Conservation (phyloP, 129 eudicot genomes). For the Chrysanthemum lavandulifolium region DNA sequence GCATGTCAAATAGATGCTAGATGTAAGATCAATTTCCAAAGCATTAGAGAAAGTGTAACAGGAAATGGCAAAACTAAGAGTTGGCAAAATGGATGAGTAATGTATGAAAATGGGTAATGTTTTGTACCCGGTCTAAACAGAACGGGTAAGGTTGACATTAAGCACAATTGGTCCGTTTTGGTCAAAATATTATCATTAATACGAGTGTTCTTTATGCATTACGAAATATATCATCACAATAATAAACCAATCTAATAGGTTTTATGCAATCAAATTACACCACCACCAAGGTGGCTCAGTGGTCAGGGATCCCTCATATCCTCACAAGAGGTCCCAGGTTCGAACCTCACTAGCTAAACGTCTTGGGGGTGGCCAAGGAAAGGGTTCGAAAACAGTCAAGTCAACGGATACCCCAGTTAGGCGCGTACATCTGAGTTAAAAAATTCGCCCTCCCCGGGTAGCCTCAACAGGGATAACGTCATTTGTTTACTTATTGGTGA, state of each 20-base stretch:
- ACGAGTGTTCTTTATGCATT: too few relatives aligned
- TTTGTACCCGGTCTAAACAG: not conserved
- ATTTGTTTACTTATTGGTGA: not conserved
- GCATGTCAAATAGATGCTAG: slow-evolving; percentile 8
- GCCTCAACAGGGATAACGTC: too few relatives aligned
- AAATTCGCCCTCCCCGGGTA: too few relatives aligned
- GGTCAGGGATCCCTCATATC: too few relatives aligned
- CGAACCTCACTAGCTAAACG: too few relatives aligned
- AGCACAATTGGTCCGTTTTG: not conserved
- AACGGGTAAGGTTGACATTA: not conserved
- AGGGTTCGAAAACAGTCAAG: too few relatives aligned
- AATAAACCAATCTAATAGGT: not conserved
- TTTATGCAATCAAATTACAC: not conserved
- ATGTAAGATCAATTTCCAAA: not conserved
- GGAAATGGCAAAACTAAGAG: not conserved
- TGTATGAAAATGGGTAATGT: not conserved
- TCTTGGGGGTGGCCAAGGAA: too few relatives aligned
- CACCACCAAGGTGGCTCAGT: too few relatives aligned
- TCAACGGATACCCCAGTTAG: too few relatives aligned
- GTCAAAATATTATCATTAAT: too few relatives aligned
- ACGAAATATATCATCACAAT: not conserved
- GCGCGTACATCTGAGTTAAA: too few relatives aligned
- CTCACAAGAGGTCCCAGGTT: too few relatives aligned
- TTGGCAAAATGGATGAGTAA: not conserved
- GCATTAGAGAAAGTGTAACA: not conserved